Percentiles rank a stretch among this genome's conserved stretches.
Conservation (phyloP, 1,139 yeast genomes). For the Debaryomyces psychrophilus region DNA sequence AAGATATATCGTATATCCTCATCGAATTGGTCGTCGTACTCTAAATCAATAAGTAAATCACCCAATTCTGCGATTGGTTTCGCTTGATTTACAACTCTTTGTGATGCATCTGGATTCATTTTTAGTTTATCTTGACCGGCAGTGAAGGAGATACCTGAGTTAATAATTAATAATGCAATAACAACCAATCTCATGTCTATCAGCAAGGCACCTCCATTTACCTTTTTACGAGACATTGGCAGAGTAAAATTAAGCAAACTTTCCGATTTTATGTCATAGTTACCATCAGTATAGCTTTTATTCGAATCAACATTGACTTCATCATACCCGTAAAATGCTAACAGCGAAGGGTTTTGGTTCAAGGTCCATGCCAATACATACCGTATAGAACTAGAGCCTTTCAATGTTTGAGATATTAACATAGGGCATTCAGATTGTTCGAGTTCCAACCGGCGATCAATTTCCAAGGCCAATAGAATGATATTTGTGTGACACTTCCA, state of each 20-base stretch:
- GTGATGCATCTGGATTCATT: constrained; percentile 15
- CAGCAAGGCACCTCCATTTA: constrained; percentile 58
- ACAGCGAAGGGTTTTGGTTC: constrained; percentile 47
- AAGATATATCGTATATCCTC: constrained; percentile 75
- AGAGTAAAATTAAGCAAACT: constrained; percentile 58
- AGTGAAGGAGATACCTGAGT: constrained; percentile 28
- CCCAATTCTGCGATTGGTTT: constrained; percentile 47
- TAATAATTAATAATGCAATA: constrained; percentile 31
- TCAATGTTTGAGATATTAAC: constrained; percentile 52
- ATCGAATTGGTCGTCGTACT: constrained; percentile 69
- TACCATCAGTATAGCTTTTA: constrained; percentile 35
- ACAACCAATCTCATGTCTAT: constrained; percentile 53
- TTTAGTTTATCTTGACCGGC: constrained; percentile 18
- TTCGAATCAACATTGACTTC: constrained; percentile 13
- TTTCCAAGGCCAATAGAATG: constrained; percentile 59
- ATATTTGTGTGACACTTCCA: constrained; percentile 70
- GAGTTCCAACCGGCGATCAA: constrained; percentile 63
- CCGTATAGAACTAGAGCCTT: constrained; percentile 67
- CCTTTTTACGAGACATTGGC: constrained; percentile 60
- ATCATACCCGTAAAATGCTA: constrained; percentile 16
- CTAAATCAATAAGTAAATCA: constrained; percentile 57
- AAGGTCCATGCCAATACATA: constrained; percentile 62
- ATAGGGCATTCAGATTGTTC: constrained; percentile 51
- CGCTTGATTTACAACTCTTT: constrained; percentile 26
- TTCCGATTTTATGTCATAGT: constrained; percentile 58